Conservation (phyloP, 2,329 filamentous ascomycete genomes). For the Phaeosphaeriaceae sp. region DNA sequence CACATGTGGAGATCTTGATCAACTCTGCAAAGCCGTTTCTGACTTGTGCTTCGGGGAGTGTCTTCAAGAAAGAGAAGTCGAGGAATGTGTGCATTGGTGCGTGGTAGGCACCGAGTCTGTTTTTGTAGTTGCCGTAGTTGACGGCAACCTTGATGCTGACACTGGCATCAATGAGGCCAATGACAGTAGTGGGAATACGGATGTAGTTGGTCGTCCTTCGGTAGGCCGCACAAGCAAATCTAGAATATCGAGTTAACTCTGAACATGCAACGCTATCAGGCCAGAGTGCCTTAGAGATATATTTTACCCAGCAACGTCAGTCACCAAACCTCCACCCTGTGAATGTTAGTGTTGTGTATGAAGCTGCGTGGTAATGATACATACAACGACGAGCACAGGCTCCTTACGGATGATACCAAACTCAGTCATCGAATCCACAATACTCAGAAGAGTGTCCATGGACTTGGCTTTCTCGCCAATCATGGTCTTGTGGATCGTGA, state of each 20-base stretch:
- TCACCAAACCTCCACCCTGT: slow-evolving; percentile 51
- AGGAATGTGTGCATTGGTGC: slow-evolving; percentile 75
- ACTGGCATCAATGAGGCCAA: slow-evolving; percentile 76
- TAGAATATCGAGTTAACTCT: slow-evolving; percentile 29
- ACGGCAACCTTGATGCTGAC: slow-evolving; percentile 81
- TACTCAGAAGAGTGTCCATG: slow-evolving; percentile 71
- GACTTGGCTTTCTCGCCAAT: slow-evolving; percentile 79
- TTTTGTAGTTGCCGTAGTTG: slow-evolving; percentile 80
- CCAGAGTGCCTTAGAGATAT: slow-evolving; percentile 59
- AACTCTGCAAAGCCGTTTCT: slow-evolving; percentile 77
- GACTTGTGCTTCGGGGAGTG: slow-evolving; percentile 71
- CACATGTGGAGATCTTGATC: slow-evolving; percentile 78
- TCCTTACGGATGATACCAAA: slow-evolving; percentile 73
- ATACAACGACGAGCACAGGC: slow-evolving; percentile 44
- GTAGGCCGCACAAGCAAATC: slow-evolving; percentile 71
- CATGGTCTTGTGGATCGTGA: slow-evolving; percentile 74
- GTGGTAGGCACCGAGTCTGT: slow-evolving; percentile 75
- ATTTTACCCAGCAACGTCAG: slow-evolving; percentile 69
- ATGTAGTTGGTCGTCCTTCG: slow-evolving; percentile 77
- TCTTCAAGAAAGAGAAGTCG: slow-evolving; percentile 75
- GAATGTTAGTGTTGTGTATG: slow-evolving; percentile 14
- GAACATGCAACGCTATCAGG: slow-evolving; percentile 37
- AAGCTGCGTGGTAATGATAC: slow-evolving; percentile 7
- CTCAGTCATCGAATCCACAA: slow-evolving; percentile 76
- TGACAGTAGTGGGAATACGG: slow-evolving; percentile 75